Evolutionary conservation across 768 basidiomycete species (phyloP).

Genomic region (Obba rivulosa): DNA sequence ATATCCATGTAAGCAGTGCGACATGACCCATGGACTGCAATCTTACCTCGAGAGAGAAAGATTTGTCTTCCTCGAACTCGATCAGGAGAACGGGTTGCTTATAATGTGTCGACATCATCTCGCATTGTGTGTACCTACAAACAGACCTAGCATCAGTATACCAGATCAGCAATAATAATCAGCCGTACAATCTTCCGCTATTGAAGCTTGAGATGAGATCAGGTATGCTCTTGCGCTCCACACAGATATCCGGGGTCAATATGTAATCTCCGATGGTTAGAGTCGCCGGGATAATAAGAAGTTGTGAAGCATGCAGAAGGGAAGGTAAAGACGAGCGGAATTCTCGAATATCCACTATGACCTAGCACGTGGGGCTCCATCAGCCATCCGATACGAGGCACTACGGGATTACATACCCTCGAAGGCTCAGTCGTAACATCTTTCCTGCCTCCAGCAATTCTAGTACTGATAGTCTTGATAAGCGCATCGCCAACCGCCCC

Average conservation of each 20-base stretch:
- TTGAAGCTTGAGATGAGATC: constrained; percentile 93
- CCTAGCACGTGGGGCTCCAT: constrained; percentile 35
- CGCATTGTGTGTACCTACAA: constrained; percentile 90
- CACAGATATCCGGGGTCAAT: constrained; percentile 89
- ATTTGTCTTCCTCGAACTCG: constrained; percentile 97
- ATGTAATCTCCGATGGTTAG: constrained; percentile 96
- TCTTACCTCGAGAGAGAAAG: constrained; percentile 84
- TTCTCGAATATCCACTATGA: constrained; percentile 96
- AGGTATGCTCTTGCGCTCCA: constrained; percentile 92
- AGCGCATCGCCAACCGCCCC: constrained; percentile 45
- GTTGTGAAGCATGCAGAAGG: constrained; percentile 73
- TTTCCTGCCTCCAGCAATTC: constrained; percentile 82
- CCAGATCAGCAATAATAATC: background rate
- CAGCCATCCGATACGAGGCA: no score
- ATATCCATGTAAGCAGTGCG: background rate
- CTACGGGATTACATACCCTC: constrained; percentile 34
- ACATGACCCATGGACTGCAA: background rate
- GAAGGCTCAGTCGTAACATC: constrained; percentile 62
- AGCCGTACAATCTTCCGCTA: constrained; percentile 83
- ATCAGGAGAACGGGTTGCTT: constrained; percentile 90
- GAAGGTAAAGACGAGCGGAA: constrained; percentile 92
- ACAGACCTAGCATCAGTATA: background rate
- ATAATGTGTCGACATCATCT: constrained; percentile 94
- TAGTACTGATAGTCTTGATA: constrained; percentile 76
- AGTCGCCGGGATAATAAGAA: constrained; percentile 85